Percentiles rank a stretch among this genome's conserved stretches.
These are phyloP conservation scores for Paspalum notatum DNA, from an alignment of 176 grass and related monocot species.

Conservation along the genomic window DNA sequence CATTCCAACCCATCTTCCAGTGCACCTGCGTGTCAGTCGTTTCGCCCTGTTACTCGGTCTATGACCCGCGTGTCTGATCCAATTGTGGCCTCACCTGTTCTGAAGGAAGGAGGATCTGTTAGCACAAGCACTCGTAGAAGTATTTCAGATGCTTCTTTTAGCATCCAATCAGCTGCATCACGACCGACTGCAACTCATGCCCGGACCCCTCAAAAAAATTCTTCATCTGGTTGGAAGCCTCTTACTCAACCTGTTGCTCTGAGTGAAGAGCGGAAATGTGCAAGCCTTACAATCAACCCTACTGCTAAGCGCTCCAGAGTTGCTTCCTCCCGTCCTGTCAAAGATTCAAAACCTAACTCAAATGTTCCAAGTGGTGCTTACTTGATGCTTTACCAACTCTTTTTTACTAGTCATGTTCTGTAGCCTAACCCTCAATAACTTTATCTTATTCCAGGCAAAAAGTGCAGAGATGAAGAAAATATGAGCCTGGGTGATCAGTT, in stretches of 20 bases:
- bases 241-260: conserved; percentile 46
- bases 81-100: conserved; percentile 16
- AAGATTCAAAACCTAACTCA: conserved; percentile 34
- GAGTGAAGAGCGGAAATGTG: conserved; percentile 34
- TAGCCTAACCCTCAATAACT: conserved; percentile 11
- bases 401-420: conserved; percentile 18
- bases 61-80: conserved; percentile 41
- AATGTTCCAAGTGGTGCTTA: conserved; percentile 35
- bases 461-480: conserved; percentile 38
- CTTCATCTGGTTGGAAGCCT: conserved; percentile 57
- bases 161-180: conserved; percentile 34
- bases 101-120: conserved; percentile 41
- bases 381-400: neutral
- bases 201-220: conserved; percentile 41
- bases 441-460: conserved; percentile 41
- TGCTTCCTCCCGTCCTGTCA: conserved; percentile 39
- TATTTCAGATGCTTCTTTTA: conserved; percentile 43
- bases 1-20: conserved; percentile 45
- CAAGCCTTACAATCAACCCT: conserved; percentile 48
- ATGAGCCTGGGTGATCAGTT: conserved; percentile 16
- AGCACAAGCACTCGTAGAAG: conserved; percentile 26
- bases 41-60: conserved; percentile 60
- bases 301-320: conserved; percentile 57
- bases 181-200: conserved; percentile 29
- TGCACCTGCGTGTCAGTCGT: conserved; percentile 23